Percentiles rank a stretch among this genome's conserved stretches.
phyloP scores from a whole-genome alignment of 1,284 basidiomycete species.

The Cystobasidium pallidum region DNA sequence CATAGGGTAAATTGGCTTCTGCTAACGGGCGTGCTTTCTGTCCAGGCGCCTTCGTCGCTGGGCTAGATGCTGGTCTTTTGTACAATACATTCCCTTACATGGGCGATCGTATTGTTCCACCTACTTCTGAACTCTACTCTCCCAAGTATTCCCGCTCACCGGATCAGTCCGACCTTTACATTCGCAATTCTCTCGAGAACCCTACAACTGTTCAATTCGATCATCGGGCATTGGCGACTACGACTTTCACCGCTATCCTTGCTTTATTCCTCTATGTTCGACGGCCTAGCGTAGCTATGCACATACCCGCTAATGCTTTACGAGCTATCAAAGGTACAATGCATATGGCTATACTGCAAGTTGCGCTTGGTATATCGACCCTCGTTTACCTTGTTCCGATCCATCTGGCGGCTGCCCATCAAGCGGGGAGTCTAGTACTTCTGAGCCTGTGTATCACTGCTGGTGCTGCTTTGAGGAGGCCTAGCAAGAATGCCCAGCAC shows the following conservation, averaged over 20 bases:
- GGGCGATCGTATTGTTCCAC: constrained; percentile 85
- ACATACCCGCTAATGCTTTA: constrained; percentile 69
- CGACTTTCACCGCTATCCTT: constrained; percentile 73
- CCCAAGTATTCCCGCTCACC: constrained; percentile 68
- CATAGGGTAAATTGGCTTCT: constrained; percentile 61
- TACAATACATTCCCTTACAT: constrained; percentile 99
- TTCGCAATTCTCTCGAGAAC: constrained; percentile 95
- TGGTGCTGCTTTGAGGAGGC: constrained; percentile 71
- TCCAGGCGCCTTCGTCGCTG: constrained; percentile 82
- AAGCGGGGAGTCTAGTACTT: constrained; percentile 88
- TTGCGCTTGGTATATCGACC: constrained; percentile 85
- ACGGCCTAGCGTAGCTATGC: constrained; percentile 63
- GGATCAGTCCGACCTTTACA: constrained; percentile 77
- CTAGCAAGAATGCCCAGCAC: constrained; percentile 65
- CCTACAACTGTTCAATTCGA: constrained; percentile 97
- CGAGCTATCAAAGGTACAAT: constrained; percentile 71
- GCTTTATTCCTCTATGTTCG: constrained; percentile 65
- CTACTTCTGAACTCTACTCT: constrained; percentile 79
- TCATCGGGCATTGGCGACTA: constrained; percentile 83
- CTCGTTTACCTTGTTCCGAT: constrained; percentile 92
- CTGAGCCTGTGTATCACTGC: constrained; percentile 83
- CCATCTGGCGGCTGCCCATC: constrained; percentile 88
- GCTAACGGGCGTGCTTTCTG: not conserved
- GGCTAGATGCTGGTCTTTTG: constrained; percentile 90
- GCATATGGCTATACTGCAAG: constrained; percentile 82